Conservation (phyloP, 306 rosid genomes). For the Abrus precatorius region DNA sequence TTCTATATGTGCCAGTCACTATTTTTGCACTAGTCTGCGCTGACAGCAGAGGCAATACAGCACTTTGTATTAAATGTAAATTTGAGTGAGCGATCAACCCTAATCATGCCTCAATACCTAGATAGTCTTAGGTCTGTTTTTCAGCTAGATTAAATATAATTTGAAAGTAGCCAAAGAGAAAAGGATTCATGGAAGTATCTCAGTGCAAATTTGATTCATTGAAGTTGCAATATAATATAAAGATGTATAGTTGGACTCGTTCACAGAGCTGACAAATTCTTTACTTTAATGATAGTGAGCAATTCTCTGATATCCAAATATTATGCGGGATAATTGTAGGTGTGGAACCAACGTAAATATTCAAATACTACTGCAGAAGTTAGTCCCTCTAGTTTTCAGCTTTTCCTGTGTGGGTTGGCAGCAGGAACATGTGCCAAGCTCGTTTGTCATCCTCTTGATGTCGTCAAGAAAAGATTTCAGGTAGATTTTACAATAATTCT, state of each 20-base stretch:
- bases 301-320: conserved; percentile 19
- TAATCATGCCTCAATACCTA: background rate
- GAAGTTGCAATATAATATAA: background rate
- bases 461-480: conserved; percentile 99
- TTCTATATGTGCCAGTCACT: conserved; percentile 3
- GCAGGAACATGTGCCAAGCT: conserved; percentile 98
- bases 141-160: conserved; percentile 21
- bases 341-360: conserved; percentile 66
- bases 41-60: conserved; percentile 15
- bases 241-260: conserved; percentile 28
- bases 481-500: conserved; percentile 46
- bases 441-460: conserved; percentile 98
- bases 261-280: conserved; percentile 6
- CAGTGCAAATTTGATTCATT: conserved; percentile 5
- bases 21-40: conserved; percentile 15
- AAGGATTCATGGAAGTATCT: conserved; percentile 1
- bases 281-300: conserved; percentile 10
- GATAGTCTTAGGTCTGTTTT: conserved; percentile 28
- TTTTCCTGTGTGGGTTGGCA: conserved; percentile 85
- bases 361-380: conserved; percentile 55
- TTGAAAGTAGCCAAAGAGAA: conserved; percentile 19
- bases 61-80: conserved; percentile 19
- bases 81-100: background rate
- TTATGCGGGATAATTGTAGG: conserved; percentile 57
- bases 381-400: conserved; percentile 80